A percentile compares a stretch with the other conserved stretches of the same genome.
Evolutionary conservation across 192 early-diverging fungal genomes (phyloP).

Genomic region (Coemansia guatemalensis): DNA sequence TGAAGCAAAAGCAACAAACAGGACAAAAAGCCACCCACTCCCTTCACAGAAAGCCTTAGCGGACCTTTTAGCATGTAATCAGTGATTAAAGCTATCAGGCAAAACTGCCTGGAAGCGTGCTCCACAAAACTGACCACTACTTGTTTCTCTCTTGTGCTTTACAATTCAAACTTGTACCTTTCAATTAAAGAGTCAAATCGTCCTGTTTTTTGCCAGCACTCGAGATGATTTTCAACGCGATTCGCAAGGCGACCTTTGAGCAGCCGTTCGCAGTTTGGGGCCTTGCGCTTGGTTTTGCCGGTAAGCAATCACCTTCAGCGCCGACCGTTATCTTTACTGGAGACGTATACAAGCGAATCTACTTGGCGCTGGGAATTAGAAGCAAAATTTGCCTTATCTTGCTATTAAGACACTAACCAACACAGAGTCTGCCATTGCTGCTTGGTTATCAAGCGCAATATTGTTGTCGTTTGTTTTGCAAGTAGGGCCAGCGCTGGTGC

Average conservation of each 20-base stretch:
- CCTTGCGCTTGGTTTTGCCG: constrained; percentile 42
- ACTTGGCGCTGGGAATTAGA: no score
- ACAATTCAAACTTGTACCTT: no score
- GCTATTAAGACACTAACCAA: background rate
- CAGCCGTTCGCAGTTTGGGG: constrained; percentile 52
- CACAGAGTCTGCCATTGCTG: no score
- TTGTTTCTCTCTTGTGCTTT: no score
- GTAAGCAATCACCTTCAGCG: constrained; percentile 13
- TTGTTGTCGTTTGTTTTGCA: background rate
- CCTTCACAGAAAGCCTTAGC: no score
- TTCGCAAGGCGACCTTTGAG: constrained; percentile 47
- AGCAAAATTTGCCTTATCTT: background rate
- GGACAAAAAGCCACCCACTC: no score
- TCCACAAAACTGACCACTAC: no score
- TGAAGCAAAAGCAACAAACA: no score
- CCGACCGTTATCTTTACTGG: background rate
- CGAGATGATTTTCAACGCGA: constrained; percentile 34
- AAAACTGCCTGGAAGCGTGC: no score
- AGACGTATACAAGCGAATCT: background rate
- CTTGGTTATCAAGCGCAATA: background rate
- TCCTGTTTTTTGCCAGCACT: background rate
- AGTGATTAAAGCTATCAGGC: no score
- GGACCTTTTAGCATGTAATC: no score
- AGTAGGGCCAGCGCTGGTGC: constrained; percentile 42
- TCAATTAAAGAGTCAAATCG: background rate